Evolutionary conservation across 139 green algal species (phyloP), one percentile per base, ranked within the genome.

Genomic region (Chlamydomonas applanata): DNA sequence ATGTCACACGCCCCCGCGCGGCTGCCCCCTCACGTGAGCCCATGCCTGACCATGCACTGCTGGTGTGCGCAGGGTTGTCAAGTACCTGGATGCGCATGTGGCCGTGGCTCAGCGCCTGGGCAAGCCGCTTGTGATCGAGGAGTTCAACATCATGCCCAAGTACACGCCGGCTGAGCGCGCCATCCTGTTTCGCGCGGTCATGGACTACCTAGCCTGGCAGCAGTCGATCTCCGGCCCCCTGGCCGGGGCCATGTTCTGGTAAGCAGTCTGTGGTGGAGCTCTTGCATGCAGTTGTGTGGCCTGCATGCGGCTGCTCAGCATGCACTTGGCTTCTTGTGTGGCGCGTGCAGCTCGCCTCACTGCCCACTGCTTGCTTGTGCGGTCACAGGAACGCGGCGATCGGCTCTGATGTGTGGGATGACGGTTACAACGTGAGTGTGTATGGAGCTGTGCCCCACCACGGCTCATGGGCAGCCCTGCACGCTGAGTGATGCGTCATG

Each of bases 121-220:
- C 52, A 79, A 79, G 63, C 73, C 73, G 2, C 35, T 73, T 3
- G 46, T 79, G 9, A 19, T 79, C 44, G 73, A 79, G 63, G 73
- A 79, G 63, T 79, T 59, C 52, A 68, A 68, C 52, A 16, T 7
- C 40, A 49, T 66, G n/a, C n/a, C 40, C 40, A 49, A 49, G 40
- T 62, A 27, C 54, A 62, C 54, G 9, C 54, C 22, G 4, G 54
- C 54, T 7, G 11, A 62, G 54, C 54, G 54, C 54, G 20, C 54
- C 22, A 62, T 62, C 54, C 22, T 62, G 54, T 62, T 69, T 13
- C 32, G 11, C 4, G 17, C 53, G 30, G 34, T 66, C 2, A 40
- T 40, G 11, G 59, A 66, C 59, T 66, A 40, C n/a, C 59, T 66
- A 9, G 17, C 59, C 4, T 66, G 59, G 59, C 59, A 66, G 35